Conservation (phyloP, 345 rosid species). For the Atalantia buxifolia region DNA sequence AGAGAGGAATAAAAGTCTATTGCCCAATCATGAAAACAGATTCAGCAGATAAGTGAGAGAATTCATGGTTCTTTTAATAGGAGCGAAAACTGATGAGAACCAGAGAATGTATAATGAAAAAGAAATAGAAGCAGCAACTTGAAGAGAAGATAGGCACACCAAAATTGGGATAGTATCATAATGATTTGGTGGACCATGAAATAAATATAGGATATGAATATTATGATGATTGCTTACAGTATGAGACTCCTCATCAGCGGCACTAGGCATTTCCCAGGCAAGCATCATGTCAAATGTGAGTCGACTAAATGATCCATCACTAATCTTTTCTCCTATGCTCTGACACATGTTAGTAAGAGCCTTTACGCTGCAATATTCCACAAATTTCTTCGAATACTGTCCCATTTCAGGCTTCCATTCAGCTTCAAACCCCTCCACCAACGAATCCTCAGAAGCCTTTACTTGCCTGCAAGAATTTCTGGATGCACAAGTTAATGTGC, state of each 20-base stretch:
- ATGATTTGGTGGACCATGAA: background rate
- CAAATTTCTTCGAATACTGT: conserved; percentile 58
- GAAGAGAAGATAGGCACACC: background rate
- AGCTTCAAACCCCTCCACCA: conserved; percentile 66
- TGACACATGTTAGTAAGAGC: conserved; percentile 39
- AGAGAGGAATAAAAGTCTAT: background rate
- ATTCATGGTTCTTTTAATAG: background rate
- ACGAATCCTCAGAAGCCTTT: conserved; percentile 33
- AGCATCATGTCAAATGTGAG: conserved; percentile 83
- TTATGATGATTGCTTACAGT: conserved; percentile 15
- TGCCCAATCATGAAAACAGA: background rate
- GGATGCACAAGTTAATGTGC: background rate
- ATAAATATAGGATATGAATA: background rate
- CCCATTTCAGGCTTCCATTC: conserved; percentile 50
- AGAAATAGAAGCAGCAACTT: background rate
- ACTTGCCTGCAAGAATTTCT: conserved; percentile 43
- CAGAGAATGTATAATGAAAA: background rate
- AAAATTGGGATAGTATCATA: background rate
- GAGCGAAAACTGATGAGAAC: background rate
- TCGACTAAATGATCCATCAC: conserved; percentile 65
- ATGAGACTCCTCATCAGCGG: conserved; percentile 36
- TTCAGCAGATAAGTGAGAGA: background rate
- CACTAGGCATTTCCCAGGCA: conserved; percentile 77
- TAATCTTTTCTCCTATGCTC: conserved; percentile 50
- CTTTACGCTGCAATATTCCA: conserved; percentile 69